Evolutionary conservation across 1,284 basidiomycete species (phyloP).

Genomic region (Omphalotus olearius): DNA sequence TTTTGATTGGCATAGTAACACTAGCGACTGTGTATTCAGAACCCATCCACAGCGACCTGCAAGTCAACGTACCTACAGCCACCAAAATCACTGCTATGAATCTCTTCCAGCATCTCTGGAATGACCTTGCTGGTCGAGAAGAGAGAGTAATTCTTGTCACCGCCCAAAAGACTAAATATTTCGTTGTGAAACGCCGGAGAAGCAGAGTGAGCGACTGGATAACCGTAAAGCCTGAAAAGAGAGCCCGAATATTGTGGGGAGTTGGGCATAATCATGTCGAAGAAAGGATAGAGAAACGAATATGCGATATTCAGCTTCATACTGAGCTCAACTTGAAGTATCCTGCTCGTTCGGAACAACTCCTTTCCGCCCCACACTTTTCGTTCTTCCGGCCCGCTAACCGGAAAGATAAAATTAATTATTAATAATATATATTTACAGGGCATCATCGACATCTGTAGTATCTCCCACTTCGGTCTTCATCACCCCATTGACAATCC

Average conservation of each 20-base stretch:
- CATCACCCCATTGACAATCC: constrained; percentile 17
- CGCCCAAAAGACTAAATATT: constrained; percentile 24
- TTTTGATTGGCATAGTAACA: constrained; percentile 19
- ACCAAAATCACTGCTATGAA: constrained; percentile 26
- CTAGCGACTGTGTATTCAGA: background rate
- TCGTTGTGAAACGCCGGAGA: constrained; percentile 30
- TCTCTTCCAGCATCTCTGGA: constrained; percentile 24
- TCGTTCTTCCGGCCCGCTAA: background rate
- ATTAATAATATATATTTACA: no score
- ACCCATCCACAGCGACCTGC: background rate
- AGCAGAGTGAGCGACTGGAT: constrained; percentile 31
- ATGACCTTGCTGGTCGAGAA: constrained; percentile 31
- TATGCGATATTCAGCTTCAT: constrained; percentile 8
- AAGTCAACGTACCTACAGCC: constrained; percentile 16
- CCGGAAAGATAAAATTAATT: background rate
- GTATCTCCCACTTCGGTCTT: constrained; percentile 10
- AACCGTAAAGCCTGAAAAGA: constrained; percentile 28
- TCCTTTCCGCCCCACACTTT: background rate
- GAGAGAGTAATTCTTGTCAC: constrained; percentile 22
- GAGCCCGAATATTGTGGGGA: background rate
- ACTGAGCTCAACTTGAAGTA: background rate
- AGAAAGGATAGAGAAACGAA: constrained; percentile 1
- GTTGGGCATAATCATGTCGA: constrained; percentile 6
- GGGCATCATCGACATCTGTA: no score
- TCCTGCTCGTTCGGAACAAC: background rate